phyloP scores from a whole-genome alignment of 495 filamentous ascomycete species.

The Penicillium bovifimosum region DNA sequence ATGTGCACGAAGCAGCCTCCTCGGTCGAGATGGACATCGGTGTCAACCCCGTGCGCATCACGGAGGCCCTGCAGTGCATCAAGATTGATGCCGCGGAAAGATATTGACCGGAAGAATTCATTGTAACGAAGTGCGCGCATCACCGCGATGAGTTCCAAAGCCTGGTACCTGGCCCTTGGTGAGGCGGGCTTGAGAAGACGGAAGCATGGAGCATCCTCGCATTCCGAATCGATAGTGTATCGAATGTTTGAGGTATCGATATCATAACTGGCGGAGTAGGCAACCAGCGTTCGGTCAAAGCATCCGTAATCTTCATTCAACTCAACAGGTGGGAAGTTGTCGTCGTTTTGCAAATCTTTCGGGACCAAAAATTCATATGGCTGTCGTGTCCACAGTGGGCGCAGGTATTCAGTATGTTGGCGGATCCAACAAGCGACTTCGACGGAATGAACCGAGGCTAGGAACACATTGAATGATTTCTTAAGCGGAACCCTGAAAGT shows the following conservation, averaged over 20 bases:
- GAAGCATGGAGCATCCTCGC: conserved; percentile 79
- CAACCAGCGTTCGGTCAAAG: conserved; percentile 77
- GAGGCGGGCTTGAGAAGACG: conserved; percentile 65
- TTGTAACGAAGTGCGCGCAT: conserved; percentile 88
- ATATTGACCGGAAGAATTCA: conserved; percentile 80
- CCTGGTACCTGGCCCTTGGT: conserved; percentile 54
- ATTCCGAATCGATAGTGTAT: conserved; percentile 73
- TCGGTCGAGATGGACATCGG: conserved; percentile 54
- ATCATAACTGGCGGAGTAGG: conserved; percentile 76
- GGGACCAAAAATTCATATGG: conserved; percentile 61
- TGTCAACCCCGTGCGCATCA: conserved; percentile 58
- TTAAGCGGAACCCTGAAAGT: conserved; percentile 72
- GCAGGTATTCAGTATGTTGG: conserved; percentile 67
- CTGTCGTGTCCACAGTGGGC: conserved; percentile 76
- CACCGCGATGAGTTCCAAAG: conserved; percentile 75
- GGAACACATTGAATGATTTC: conserved; percentile 55
- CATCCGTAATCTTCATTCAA: conserved; percentile 71
- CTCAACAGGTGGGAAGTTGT: conserved; percentile 56
- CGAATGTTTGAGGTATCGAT: conserved; percentile 64
- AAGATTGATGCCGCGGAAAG: conserved; percentile 71
- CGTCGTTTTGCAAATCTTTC: conserved; percentile 52
- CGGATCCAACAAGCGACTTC: conserved; percentile 73
- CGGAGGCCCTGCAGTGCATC: conserved; percentile 57
- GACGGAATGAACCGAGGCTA: conserved; percentile 72
- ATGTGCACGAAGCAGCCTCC: conserved; percentile 52